Base-by-base conservation (phyloP, 2,329 filamentous ascomycete genomes). In the Davidsoniella neocaledoniae region DNA sequence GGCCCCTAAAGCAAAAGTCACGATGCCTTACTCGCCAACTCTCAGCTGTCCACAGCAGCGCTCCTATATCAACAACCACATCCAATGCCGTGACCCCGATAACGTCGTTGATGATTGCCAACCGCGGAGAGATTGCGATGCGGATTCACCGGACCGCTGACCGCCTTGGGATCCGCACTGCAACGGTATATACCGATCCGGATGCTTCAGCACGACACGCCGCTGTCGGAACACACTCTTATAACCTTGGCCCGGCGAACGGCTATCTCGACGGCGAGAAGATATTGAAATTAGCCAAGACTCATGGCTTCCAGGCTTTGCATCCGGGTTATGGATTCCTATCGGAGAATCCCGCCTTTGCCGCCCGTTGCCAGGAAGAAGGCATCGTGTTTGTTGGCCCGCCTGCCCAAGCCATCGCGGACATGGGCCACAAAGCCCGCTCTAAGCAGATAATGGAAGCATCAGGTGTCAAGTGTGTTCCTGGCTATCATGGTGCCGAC, bases 311-410 rank as follows among this genome's bases (percentile, higher is more conserved):
- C 59, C 78, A 90, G 62, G 90, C 86, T 4, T 81, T 98, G 57
- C 91, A 98, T 64, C 91, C 91, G 0, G 91, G 91, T 21, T 98
- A 98, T 68, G 91, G 91, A 41, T 98, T 94, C 61, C 68, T 96
- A 56, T 93, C 85, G 54, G 91, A 98, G 68, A 98, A 98, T 64
- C 81, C 90, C 6, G 77, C 73, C 5, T 98, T 98, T 62, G 91
- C 91, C 2, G 78, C 79, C 58, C 81, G 85, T 62, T 96, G 90
- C 63, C 82, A 84, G 58, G 80, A 91, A 58, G 88, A 88, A 42
- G 91, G 91, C 9, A 74, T 98, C 55, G 81, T 90, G 50, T 98
- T 98, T 62, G 93, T 98, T 58, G 91, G 91, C 0, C 91, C 91
- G 1, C 87, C 91, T 2, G 79, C 80, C 25, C 73, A 77, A 47